Evolutionary conservation across 2,329 filamentous ascomycete genomes (phyloP), one percentile per base, ranked within the genome.

Genomic region (Massarina eburnea): DNA sequence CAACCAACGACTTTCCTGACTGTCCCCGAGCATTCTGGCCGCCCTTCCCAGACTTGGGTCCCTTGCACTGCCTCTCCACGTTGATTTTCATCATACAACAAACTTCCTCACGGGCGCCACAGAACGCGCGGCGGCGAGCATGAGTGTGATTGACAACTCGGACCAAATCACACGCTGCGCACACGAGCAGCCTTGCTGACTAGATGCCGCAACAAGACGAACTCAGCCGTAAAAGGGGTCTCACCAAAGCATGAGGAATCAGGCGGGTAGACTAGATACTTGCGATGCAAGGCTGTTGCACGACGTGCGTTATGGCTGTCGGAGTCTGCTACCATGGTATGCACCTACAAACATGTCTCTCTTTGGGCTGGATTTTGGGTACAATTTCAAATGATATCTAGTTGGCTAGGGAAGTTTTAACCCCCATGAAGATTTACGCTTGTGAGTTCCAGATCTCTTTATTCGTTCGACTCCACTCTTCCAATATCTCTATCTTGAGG

Each of bases 21-120:
- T 47, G 22, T 48, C 49, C 55, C 49, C 43, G 43, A 43, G 35
- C 51, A 50, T 52, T 51, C 51, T 50, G 56, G 48, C 49, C 47
- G 48, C 41, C 48, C 59, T 43, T 3, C 35, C 5, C 20, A 21
- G 35, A 22, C 35, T 9, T 37, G 14, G 35, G 35, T 46, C 49
- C 38, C 33, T 42, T 43, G 63, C 63, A 65, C 62, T 63, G 63
- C 63, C 62, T 56, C 52, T 36, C 35, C 44, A 26, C 35, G 36
- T 46, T 35, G 52, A 39, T 50, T 22, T 44, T 55, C 54, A 52
- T 52, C 56, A 52, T 19, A 55, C 55, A 53, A 53, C 59, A 53
- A 52, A 52, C 43, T 17, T 34, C 29, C 22, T 38, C 20, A 32
- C 55, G 58, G 59, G 49, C 54, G 51, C 53, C 51, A 55, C 56